Evolutionary conservation across 768 basidiomycete genomes (phyloP).

Genomic region (Podaxis sp.): DNA sequence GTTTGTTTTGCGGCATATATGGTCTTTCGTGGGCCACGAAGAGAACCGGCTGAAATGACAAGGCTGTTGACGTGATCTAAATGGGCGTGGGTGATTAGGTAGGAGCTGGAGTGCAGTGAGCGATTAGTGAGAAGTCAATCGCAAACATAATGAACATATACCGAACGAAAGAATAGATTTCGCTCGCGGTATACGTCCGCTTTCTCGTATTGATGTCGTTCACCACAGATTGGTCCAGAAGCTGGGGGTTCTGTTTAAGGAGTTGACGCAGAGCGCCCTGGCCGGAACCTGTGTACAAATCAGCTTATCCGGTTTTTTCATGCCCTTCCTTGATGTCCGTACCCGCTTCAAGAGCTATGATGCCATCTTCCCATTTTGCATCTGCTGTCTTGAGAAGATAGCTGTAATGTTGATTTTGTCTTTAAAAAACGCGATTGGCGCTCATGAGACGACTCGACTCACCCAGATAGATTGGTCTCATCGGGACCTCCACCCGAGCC

Average conservation of each 20-base stretch:
- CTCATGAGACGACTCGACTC: conserved; percentile 28
- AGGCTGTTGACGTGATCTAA: conserved; percentile 87
- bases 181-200: conserved; percentile 37
- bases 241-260: conserved; percentile 50
- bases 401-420: conserved; percentile 39
- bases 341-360: conserved; percentile 89
- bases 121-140: conserved; percentile 9
- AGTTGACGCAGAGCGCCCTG: conserved; percentile 73
- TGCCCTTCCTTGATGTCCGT: conserved; percentile 19
- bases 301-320: not conserved
- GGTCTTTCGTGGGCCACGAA: conserved; percentile 59
- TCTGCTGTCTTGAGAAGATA: conserved; percentile 80
- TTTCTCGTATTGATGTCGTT: conserved; percentile 23
- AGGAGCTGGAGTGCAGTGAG: conserved; percentile 52
- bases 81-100: conserved; percentile 86
- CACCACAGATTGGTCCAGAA: conserved; percentile 43
- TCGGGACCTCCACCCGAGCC: conserved; percentile 87
- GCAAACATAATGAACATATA: conserved; percentile 25
- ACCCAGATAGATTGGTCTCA: conserved; percentile 90
- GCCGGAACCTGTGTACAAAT: conserved; percentile 65
- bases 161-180: conserved; percentile 57
- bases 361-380: conserved; percentile 75
- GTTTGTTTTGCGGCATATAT: conserved; percentile 62
- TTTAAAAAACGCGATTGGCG: conserved; percentile 17
- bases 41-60: conserved; percentile 80